Evolutionary conservation across 2,329 filamentous ascomycete species (phyloP), one percentile per base, ranked within the genome.

Genomic region (Penicillium sp.): DNA sequence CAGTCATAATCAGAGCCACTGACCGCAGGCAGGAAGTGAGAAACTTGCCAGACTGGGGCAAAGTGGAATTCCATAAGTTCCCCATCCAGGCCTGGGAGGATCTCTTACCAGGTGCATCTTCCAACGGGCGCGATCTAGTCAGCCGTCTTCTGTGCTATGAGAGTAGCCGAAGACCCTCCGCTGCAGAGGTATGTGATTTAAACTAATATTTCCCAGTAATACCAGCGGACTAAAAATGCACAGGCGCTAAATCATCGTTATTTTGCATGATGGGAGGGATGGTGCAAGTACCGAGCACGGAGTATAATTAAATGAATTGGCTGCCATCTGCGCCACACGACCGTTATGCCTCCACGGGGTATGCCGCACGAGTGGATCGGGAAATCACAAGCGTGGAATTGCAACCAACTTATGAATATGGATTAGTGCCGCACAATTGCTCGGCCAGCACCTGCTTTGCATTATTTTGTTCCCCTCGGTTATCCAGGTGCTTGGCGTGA

Each of bases 1-100:
- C 16, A 8, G 31, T 29, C 34, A 49, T 43, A 56, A 47, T 57
- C 32, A 34, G 36, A 9, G 13, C 13, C 24, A 22, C 53, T 45
- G 49, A 56, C 53, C 43, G 29, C 42, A 36, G 21, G 18, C 53
- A 75, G 73, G 75, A 72, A 48, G 68, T 71, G 31, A 56, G 74
- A 10, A 67, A 68, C 1, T 88, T 95, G 65, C 88, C 89, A 0
- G 94, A 96, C 16, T 99, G 96, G 81, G 89, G 92, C 13, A 95
- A 88, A 67, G 83, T 88, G 68, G 74, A 92, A 71, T 99, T 96
- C 75, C 83, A 86, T 39, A 78, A 85, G 13, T 97, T 96, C 67
- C 82, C 86, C 4, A 73, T 78, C 0, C 82, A 82, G 59, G 58
- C 77, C 0, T 97, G 92, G 92, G 78, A 84, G 1, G 81, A 83